Evolutionary conservation across 345 rosid species (phyloP).

Genomic region (Lumnitzera littorea): DNA sequence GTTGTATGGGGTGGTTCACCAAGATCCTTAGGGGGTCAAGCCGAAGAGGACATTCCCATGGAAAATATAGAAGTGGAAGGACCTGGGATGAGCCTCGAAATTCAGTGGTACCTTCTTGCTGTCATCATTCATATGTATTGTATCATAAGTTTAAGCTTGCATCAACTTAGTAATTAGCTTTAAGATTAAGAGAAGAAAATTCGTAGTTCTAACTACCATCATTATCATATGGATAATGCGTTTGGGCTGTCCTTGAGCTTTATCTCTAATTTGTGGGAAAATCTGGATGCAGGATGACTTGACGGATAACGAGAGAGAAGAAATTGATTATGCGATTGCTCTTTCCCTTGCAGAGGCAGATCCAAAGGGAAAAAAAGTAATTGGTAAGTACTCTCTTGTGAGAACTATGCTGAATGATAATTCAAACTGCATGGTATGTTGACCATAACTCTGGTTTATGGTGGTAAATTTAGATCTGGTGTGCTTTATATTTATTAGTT

Average conservation of each 20-base stretch:
- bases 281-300: constrained; percentile 54
- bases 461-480: too few relatives aligned
- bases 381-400: constrained; percentile 39
- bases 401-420: neutral
- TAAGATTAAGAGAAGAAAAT: too few relatives aligned
- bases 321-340: constrained; percentile 75
- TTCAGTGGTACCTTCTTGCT: constrained; percentile 44
- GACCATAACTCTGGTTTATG: too few relatives aligned
- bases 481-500: too few relatives aligned
- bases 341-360: constrained; percentile 72
- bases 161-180: too few relatives aligned
- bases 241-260: too few relatives aligned
- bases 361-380: constrained; percentile 63
- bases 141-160: neutral
- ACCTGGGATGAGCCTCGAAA: constrained; percentile 46
- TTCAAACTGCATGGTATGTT: neutral
- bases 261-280: neutral
- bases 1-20: constrained; percentile 81
- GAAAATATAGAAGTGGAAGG: constrained; percentile 39
- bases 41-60: constrained; percentile 40
- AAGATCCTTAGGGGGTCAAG: constrained; percentile 68
- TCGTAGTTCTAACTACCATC: too few relatives aligned
- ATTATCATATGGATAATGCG: too few relatives aligned
- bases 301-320: constrained; percentile 74
- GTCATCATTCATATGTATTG: neutral